Conservation (phyloP, 768 basidiomycete genomes). For the Sistotremastrum suecicum region DNA sequence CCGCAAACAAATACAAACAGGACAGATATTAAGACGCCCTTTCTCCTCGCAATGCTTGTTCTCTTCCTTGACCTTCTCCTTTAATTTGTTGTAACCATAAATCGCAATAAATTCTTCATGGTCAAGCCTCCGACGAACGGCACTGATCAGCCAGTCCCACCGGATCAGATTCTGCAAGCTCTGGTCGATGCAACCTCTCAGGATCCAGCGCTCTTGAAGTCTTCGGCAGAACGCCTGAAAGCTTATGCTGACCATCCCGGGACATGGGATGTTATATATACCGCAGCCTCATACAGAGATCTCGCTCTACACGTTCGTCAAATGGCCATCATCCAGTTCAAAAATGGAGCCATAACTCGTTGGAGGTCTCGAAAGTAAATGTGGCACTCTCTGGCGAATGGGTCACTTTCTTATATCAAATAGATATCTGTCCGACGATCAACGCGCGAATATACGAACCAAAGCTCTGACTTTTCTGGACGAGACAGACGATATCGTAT, state of each 20-base stretch:
- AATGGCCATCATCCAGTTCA: conserved; percentile 81
- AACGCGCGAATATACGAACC: conserved; percentile 48
- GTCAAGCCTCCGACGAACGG: no score
- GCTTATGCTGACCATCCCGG: conserved; percentile 54
- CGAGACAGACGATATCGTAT: conserved; percentile 65
- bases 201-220: conserved; percentile 34
- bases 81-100: background rate
- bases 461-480: conserved; percentile 55
- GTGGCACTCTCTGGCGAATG: background rate
- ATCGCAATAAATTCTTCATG: background rate
- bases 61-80: no score
- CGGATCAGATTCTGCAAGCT: conserved; percentile 52
- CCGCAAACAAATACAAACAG: background rate
- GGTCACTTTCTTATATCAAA: conserved; percentile 4
- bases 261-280: conserved; percentile 54
- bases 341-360: conserved; percentile 58
- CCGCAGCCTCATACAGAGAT: conserved; percentile 49
- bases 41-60: no score
- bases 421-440: conserved; percentile 58
- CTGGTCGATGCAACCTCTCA: conserved; percentile 61
- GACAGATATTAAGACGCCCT: no score
- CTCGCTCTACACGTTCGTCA: conserved; percentile 57
- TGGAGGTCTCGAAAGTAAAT: conserved; percentile 71
- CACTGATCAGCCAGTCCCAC: conserved; percentile 31
- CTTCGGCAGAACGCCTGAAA: conserved; percentile 48